Percentiles rank a stretch among this genome's conserved stretches.
These are phyloP conservation scores for Acacia melanoxylon DNA, from an alignment of 306 rosid genomes.

Conservation along the genomic window DNA sequence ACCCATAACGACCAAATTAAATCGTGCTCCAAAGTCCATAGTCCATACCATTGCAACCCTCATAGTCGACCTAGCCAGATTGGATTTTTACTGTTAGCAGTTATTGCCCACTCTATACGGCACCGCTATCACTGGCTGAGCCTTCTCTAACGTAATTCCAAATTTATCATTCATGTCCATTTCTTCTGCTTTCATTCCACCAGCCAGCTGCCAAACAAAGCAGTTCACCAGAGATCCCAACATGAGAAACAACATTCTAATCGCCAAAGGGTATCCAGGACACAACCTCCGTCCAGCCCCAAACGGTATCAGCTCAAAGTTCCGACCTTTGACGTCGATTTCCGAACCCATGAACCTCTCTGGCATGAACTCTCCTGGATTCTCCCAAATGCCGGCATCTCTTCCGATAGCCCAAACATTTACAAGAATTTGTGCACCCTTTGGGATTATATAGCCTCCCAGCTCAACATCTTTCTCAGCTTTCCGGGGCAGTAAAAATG, in stretches of 20 bases:
- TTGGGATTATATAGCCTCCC: slow-evolving; percentile 36
- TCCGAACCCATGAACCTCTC: slow-evolving; percentile 27
- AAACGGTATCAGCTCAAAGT: slow-evolving; percentile 45
- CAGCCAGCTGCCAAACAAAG: slow-evolving; percentile 51
- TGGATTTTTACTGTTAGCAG: neutral
- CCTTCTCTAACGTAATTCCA: slow-evolving; percentile 22
- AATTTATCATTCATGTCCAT: slow-evolving; percentile 41
- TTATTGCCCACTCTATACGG: neutral
- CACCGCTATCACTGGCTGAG: slow-evolving; percentile 29
- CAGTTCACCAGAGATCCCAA: slow-evolving; percentile 43
- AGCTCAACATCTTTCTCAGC: slow-evolving; percentile 37
- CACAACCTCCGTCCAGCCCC: slow-evolving; percentile 40
- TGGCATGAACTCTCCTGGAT: slow-evolving; percentile 38
- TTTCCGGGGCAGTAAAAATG: slow-evolving; percentile 42
- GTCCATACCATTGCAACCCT: too few species aligned
- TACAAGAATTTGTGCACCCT: slow-evolving; percentile 40
- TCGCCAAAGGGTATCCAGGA: slow-evolving; percentile 38
- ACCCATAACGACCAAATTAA: too few species aligned
- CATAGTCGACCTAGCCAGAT: too few species aligned
- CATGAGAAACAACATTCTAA: slow-evolving; percentile 36
- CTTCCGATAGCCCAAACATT: slow-evolving; percentile 42
- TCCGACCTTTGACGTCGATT: slow-evolving; percentile 36
- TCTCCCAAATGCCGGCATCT: slow-evolving; percentile 32
- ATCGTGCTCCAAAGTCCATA: too few species aligned
- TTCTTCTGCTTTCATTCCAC: slow-evolving; percentile 29